phyloP scores from a whole-genome alignment of 139 green algal species.

The Closterium sp. region DNA sequence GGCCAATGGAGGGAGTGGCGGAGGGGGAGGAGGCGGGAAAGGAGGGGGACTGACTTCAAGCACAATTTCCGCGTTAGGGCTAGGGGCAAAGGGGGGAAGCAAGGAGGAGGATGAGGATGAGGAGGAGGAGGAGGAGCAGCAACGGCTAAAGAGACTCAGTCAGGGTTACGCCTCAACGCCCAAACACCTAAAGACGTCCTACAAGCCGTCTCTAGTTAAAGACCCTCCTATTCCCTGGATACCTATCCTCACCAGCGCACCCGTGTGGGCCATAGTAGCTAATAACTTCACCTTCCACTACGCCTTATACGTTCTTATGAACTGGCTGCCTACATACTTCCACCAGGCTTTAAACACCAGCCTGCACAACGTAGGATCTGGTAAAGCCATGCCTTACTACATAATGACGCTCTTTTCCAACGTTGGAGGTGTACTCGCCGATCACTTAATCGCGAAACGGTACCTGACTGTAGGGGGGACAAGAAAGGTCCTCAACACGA shows the following conservation, averaged over 20 bases:
- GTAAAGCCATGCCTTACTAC: slow-evolving; percentile 89
- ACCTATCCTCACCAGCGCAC: slow-evolving; percentile 65
- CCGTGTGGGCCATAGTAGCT: slow-evolving; percentile 91
- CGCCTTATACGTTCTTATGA: slow-evolving; percentile 97
- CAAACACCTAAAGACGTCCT: not conserved
- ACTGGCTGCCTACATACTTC: slow-evolving; percentile 99
- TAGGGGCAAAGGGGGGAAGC: not conserved
- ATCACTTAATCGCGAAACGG: slow-evolving; percentile 75
- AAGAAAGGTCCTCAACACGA: slow-evolving; percentile 87
- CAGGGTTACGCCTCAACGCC: not conserved
- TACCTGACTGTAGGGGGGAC: slow-evolving; percentile 59
- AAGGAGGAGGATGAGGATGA: slow-evolving; percentile 1
- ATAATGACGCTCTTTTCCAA: slow-evolving; percentile 82
- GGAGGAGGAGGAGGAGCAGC: slow-evolving; percentile 1
- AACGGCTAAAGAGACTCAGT: not conserved
- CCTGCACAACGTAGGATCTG: slow-evolving; percentile 69
- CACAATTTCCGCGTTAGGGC: not conserved
- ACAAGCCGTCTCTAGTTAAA: not conserved
- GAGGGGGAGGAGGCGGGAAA: not conserved
- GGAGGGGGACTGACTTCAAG: not conserved
- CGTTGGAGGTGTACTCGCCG: slow-evolving; percentile 63
- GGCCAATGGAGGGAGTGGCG: not conserved
- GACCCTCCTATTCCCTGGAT: slow-evolving; percentile 65
- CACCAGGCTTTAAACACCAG: slow-evolving; percentile 76
- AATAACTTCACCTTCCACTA: slow-evolving; percentile 99